phyloP scores from a whole-genome alignment of 2,329 filamentous ascomycete genomes.

The Stromatinia cepivora region DNA sequence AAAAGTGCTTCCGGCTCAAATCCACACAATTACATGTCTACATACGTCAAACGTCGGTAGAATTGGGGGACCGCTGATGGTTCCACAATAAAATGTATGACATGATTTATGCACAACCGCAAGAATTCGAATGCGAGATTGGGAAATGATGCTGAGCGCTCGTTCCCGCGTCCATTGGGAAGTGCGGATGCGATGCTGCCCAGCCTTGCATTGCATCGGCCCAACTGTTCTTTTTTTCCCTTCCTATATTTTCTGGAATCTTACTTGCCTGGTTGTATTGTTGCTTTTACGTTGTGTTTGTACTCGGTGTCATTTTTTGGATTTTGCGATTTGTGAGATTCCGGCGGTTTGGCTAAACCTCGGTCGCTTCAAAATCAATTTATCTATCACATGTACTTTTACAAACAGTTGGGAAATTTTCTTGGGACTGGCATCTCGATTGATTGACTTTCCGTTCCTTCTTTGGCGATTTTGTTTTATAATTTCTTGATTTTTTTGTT shows the following conservation, averaged over 20 bases:
- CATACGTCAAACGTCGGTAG: neutral
- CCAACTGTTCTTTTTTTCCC: neutral
- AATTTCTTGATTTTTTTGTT: neutral
- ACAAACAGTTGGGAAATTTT: constrained; percentile 10
- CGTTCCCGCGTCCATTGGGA: constrained; percentile 13
- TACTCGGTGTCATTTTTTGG: neutral
- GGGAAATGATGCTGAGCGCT: constrained; percentile 7
- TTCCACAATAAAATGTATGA: constrained; percentile 7
- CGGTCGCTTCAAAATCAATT: constrained; percentile 8
- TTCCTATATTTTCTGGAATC: neutral
- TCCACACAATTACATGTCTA: neutral
- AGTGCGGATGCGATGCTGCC: neutral
- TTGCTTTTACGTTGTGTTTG: neutral
- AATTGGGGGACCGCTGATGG: neutral
- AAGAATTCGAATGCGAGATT: constrained; percentile 10
- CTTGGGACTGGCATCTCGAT: neutral
- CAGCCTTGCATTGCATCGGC: constrained; percentile 10
- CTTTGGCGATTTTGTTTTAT: neutral
- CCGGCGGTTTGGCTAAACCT: constrained; percentile 1
- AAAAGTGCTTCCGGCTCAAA: neutral
- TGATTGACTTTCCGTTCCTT: neutral
- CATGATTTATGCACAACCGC: constrained; percentile 1
- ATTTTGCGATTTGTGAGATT: neutral
- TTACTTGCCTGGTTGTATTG: neutral
- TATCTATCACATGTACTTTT: constrained; percentile 13